Conservation (phyloP, 371 early-diverging fungal genomes). For the Mortierella sp. region DNA sequence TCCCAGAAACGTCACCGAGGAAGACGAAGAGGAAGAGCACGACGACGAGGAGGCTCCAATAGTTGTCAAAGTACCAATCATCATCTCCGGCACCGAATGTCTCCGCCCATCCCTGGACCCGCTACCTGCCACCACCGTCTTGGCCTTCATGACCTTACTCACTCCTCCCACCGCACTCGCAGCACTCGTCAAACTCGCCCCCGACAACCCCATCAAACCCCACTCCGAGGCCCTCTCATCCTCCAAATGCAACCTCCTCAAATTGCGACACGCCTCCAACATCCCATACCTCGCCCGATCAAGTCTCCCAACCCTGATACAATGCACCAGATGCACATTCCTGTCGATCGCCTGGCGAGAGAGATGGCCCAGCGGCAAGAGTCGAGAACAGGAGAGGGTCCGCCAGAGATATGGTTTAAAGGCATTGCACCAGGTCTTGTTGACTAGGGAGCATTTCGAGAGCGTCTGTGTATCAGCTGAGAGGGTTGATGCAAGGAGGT, state of each 20-base stretch:
- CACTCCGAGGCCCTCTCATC: slow-evolving; percentile 8
- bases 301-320: slow-evolving; percentile 7
- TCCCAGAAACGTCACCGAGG: neutral
- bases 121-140: neutral
- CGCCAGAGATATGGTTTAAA: slow-evolving; percentile 19
- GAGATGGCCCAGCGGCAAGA: neutral
- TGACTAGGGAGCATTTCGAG: slow-evolving; percentile 8
- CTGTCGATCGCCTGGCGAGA: neutral
- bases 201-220: neutral
- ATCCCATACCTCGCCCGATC: slow-evolving; percentile 2
- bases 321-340: slow-evolving; percentile 2
- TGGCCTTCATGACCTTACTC: neutral
- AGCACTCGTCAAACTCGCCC: neutral
- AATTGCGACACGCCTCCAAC: slow-evolving; percentile 1
- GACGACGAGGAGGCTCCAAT: neutral
- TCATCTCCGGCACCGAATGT: neutral
- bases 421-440: slow-evolving; percentile 12
- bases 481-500: slow-evolving; percentile 3
- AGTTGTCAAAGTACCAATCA: neutral
- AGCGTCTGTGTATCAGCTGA: neutral
- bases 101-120: neutral
- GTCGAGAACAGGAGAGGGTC: neutral
- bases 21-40: neutral
- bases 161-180: neutral
- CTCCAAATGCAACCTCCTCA: slow-evolving; percentile 10